Evolutionary conservation across 1,284 basidiomycete species (phyloP).

Genomic region (Pseudozyma flocculosa): DNA sequence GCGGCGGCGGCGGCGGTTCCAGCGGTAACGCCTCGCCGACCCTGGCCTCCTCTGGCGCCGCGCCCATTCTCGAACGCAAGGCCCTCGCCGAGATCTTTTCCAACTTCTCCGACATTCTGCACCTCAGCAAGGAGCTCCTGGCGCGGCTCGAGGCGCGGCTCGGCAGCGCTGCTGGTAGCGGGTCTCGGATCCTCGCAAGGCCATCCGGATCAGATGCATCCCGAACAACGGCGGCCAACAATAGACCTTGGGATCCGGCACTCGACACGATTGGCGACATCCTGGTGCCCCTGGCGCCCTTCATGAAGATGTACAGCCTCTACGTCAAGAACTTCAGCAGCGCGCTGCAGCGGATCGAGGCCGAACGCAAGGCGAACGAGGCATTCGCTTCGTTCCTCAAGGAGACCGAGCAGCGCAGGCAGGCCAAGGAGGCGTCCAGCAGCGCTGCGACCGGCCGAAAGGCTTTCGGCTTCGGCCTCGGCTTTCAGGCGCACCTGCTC

Average conservation of each 20-base stretch:
- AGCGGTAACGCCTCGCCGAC: no score
- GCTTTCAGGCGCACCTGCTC: conserved; percentile 53
- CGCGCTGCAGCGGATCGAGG: conserved; percentile 50
- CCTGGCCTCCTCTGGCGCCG: conserved; percentile 63
- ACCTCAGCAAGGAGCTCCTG: conserved; percentile 78
- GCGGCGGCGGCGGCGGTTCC: conserved; percentile 4
- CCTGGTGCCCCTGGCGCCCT: conserved; percentile 54
- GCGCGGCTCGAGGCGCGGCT: conserved; percentile 62
- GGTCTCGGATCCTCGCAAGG: no score
- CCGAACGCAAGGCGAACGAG: conserved; percentile 46
- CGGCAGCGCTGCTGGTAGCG: conserved; percentile 60
- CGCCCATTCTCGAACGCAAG: conserved; percentile 69
- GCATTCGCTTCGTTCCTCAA: conserved; percentile 46
- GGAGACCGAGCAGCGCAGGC: conserved; percentile 37
- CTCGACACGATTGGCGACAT: conserved; percentile 50
- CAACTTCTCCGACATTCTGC: conserved; percentile 88
- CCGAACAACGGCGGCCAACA: no score
- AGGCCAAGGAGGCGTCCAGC: conserved; percentile 13
- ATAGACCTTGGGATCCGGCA: conserved; percentile 41
- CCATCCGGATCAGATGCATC: no score
- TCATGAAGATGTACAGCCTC: conserved; percentile 57
- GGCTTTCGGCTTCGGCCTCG: conserved; percentile 46
- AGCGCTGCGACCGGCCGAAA: conserved; percentile 8
- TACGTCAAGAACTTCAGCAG: conserved; percentile 57
- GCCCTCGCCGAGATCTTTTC: conserved; percentile 76